Base-by-base conservation (phyloP, 768 basidiomycete genomes). In the Phallus indusiatus region DNA sequence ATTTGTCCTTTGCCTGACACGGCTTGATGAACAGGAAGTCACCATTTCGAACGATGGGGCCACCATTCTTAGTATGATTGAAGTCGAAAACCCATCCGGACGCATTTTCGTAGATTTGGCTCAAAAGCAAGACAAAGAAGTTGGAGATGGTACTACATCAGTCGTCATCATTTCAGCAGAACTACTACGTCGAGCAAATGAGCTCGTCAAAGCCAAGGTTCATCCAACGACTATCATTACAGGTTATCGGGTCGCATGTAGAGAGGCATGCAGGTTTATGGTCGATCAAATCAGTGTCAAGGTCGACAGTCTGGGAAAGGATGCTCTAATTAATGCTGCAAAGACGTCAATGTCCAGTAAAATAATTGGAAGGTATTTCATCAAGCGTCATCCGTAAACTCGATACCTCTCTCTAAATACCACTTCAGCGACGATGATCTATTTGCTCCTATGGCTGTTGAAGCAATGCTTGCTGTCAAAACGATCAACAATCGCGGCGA, bases 11-110 rank as follows among this genome's bases (percentile, higher is more conserved):
- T 51, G 62, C 28, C 35, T 47, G 36, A 55, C 56, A 59, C 54
- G 37, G 55, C 36, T 34, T 60, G 55, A 37, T 49, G 28, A 28
- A 5, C 72, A 95, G 93, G 96, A 99, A 80, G 94, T 98, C 28
- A 98, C 96, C 33, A 98, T 99, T 70, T 97, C 96, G 51, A 99
- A 99, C 74, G 96, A 98, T 75, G 96, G 96, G 52, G 96, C 96
- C 16, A 98, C 96, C n/a, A 99, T 99, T 66, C 83, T 99, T 42
- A 86, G 90, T 21, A 79, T 98, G 18, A 78, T 98, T 46, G 85
- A 92, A 16, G 94, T 99, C 49, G 92, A 96, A 67, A 93, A 98
- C 69, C 96, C 96, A 24, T 96, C 96, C 4, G 96, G 94, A 20
- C 87, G 91, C 63, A 94, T 99, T 63, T 93, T 99, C 64, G 94